Conservation (phyloP, 2,329 filamentous ascomycete species). For the Madurella mycetomatis region DNA sequence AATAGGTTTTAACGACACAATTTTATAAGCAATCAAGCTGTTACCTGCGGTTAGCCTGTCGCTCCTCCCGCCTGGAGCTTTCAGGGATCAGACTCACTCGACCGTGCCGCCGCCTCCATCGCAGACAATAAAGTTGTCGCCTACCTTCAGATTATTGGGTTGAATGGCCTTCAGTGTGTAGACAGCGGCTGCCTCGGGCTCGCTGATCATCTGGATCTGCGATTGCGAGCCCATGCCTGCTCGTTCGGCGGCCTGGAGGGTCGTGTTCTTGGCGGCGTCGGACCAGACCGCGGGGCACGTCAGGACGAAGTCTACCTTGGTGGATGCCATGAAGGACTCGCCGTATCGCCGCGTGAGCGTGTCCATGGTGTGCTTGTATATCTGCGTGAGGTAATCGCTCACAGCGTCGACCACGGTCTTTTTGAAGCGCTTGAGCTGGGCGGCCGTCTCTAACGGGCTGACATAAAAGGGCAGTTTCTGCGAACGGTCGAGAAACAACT, state of each 20-base stretch:
- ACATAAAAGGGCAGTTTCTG: slow-evolving; percentile 80
- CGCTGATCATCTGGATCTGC: slow-evolving; percentile 73
- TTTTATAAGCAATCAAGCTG: slow-evolving; percentile 73
- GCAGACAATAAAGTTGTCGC: slow-evolving; percentile 61
- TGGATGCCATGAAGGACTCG: slow-evolving; percentile 71
- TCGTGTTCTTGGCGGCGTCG: slow-evolving; percentile 80
- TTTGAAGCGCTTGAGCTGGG: slow-evolving; percentile 67
- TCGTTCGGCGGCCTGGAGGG: slow-evolving; percentile 69
- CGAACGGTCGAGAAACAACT: slow-evolving; percentile 75
- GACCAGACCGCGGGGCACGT: slow-evolving; percentile 83
- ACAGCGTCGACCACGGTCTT: slow-evolving; percentile 77
- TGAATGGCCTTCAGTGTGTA: slow-evolving; percentile 77
- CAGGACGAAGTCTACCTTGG: slow-evolving; percentile 72
- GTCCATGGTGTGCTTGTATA: slow-evolving; percentile 75
- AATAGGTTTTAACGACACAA: slow-evolving; percentile 67
- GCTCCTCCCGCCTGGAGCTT: neutral
- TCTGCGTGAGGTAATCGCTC: slow-evolving; percentile 71
- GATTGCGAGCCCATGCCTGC: slow-evolving; percentile 71
- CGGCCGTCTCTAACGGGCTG: slow-evolving; percentile 70
- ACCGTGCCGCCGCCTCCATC: slow-evolving; percentile 63
- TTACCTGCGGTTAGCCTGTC: slow-evolving; percentile 14
- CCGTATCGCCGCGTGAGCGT: slow-evolving; percentile 70
- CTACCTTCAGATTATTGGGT: slow-evolving; percentile 66
- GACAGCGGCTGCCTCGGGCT: slow-evolving; percentile 75
- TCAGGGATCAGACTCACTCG: slow-evolving; percentile 45